A percentile compares a stretch with the other conserved stretches of the same genome.
Evolutionary conservation across 2,329 filamentous ascomycete species (phyloP).

Genomic region (Stenocarpella maydis): DNA sequence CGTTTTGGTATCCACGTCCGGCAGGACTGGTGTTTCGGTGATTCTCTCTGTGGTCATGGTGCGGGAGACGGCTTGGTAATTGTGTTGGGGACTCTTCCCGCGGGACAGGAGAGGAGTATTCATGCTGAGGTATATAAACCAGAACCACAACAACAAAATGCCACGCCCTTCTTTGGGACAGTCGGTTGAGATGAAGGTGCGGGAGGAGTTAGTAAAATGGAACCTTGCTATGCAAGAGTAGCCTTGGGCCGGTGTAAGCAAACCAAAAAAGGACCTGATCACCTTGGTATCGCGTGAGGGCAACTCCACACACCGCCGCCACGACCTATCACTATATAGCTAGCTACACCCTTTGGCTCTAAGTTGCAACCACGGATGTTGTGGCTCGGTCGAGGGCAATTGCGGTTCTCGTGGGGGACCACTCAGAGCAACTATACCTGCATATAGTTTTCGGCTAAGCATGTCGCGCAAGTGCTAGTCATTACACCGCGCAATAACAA

Average conservation of each 20-base stretch:
- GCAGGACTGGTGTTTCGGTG: not conserved
- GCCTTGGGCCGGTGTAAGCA: slow-evolving; percentile 1
- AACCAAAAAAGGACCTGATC: not conserved
- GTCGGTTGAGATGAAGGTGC: not conserved
- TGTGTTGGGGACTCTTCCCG: not conserved
- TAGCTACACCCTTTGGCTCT: slow-evolving; percentile 6
- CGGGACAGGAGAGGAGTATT: slow-evolving; percentile 14
- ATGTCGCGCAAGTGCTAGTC: slow-evolving; percentile 7
- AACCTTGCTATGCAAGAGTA: slow-evolving; percentile 4
- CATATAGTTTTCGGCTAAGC: slow-evolving; percentile 15
- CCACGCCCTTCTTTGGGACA: not conserved
- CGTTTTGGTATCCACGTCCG: not conserved
- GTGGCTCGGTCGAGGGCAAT: not conserved
- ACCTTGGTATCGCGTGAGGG: not conserved
- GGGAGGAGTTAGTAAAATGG: not conserved
- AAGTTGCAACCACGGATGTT: not conserved
- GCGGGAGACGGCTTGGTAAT: not conserved
- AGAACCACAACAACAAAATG: not conserved
- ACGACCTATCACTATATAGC: slow-evolving; percentile 8
- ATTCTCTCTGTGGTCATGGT: slow-evolving; percentile 11
- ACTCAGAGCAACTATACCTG: not conserved
- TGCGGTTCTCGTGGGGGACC: slow-evolving; percentile 6
- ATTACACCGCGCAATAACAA: slow-evolving; percentile 9
- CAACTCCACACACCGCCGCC: slow-evolving; percentile 8
- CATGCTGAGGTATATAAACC: not conserved